A percentile compares a stretch with the other conserved stretches of the same genome.
Conservation (phyloP, 148 eudicot species). For the Bassia scoparia region DNA sequence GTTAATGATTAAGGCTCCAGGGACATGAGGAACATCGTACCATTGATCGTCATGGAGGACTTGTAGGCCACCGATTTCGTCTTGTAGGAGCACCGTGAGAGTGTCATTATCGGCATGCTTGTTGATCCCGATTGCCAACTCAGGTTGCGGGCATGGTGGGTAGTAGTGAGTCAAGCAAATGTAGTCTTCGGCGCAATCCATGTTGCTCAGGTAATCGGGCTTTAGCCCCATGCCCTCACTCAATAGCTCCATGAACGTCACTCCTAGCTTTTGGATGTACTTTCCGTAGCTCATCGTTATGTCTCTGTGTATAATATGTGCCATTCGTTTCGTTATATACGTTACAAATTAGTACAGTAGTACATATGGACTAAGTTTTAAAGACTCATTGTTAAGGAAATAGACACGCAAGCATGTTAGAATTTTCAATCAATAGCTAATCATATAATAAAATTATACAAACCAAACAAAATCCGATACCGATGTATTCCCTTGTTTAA, state of each 20-base stretch:
- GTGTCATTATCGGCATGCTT: slow-evolving; percentile 38
- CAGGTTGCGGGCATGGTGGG: slow-evolving; percentile 51
- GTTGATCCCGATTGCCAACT: slow-evolving; percentile 25
- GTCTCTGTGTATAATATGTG: slow-evolving; percentile 25
- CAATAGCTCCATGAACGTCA: slow-evolving; percentile 19
- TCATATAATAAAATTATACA: too few relatives aligned
- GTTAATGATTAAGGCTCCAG: slow-evolving; percentile 24
- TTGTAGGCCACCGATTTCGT: slow-evolving; percentile 37
- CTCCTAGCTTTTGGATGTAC: slow-evolving; percentile 28
- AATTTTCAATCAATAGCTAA: too few relatives aligned
- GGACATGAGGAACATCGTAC: slow-evolving; percentile 34
- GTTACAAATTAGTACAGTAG: too few relatives aligned
- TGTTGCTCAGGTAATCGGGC: slow-evolving; percentile 23
- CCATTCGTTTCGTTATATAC: too few relatives aligned
- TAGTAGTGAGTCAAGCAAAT: slow-evolving; percentile 30
- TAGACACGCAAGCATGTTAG: too few relatives aligned
- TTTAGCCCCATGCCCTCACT: slow-evolving; percentile 37
- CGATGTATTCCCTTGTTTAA: too few relatives aligned
- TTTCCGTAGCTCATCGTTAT: slow-evolving; percentile 24
- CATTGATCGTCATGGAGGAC: slow-evolving; percentile 32
- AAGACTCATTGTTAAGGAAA: too few relatives aligned
- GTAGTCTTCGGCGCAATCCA: slow-evolving; percentile 27
- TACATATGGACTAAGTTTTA: too few relatives aligned
- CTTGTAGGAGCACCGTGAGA: slow-evolving; percentile 39
- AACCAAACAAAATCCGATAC: too few relatives aligned